These are phyloP conservation scores for Ophiorrhiza pumila DNA, from an alignment of 257 asterid genomes.

Conservation along the genomic window DNA sequence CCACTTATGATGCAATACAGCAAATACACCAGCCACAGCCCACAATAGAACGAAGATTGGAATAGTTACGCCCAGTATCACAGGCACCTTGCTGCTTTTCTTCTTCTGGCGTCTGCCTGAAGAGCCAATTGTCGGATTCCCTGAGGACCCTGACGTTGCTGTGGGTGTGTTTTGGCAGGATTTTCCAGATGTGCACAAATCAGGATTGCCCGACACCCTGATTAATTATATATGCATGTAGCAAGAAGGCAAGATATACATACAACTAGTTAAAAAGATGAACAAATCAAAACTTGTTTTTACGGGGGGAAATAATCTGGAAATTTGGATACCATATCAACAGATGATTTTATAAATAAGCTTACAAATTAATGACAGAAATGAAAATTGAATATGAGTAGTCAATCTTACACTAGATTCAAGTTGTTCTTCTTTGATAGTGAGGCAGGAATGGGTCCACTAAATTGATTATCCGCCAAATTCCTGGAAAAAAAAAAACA, in stretches of 20 bases:
- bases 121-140: background rate
- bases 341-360: too few species aligned
- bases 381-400: background rate
- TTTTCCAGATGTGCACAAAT: constrained; percentile 39
- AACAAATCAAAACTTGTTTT: too few species aligned
- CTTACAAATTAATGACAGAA: too few species aligned
- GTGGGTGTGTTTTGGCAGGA: constrained; percentile 29
- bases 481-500: constrained; percentile 34
- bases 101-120: constrained; percentile 7
- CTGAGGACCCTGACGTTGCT: constrained; percentile 8
- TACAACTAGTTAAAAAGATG: too few species aligned
- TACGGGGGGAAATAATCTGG: too few species aligned
- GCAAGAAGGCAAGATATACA: too few species aligned
- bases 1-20: constrained; percentile 16
- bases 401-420: constrained; percentile 39
- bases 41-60: constrained; percentile 30
- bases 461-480: constrained; percentile 49
- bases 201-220: constrained; percentile 53
- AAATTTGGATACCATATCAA: too few species aligned
- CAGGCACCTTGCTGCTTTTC: constrained; percentile 23
- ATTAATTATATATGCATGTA: background rate
- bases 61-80: constrained; percentile 36
- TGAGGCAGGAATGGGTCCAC: constrained; percentile 52
- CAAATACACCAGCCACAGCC: constrained; percentile 24
- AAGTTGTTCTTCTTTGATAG: constrained; percentile 38